phyloP scores from a whole-genome alignment of 2,329 filamentous ascomycete genomes.

The Epicoccum nigrum region DNA sequence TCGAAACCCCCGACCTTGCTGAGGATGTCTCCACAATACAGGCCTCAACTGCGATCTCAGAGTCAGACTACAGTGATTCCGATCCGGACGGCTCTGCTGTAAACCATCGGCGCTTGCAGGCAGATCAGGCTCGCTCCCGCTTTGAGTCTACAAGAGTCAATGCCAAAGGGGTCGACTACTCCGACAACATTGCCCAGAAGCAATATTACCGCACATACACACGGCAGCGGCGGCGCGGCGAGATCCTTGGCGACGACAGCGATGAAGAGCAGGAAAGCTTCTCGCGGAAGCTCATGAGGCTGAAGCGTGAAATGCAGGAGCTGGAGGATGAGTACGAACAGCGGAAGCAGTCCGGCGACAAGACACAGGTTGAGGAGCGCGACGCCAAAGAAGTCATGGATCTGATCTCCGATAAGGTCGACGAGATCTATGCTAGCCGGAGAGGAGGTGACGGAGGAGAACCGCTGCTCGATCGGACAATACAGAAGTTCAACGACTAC shows the following conservation, averaged over 20 bases:
- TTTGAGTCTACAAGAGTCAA: conserved; percentile 80
- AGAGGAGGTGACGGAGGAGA: conserved; percentile 46
- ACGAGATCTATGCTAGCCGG: conserved; percentile 62
- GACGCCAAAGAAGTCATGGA: conserved; percentile 66
- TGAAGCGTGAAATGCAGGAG: conserved; percentile 81
- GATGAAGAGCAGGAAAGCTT: conserved; percentile 72
- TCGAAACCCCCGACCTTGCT: conserved; percentile 92
- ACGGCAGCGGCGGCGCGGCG: conserved; percentile 67
- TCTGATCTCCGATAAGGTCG: conserved; percentile 70
- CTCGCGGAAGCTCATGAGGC: conserved; percentile 77
- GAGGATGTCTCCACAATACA: conserved; percentile 87
- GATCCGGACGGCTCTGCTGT: conserved; percentile 57
- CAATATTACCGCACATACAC: conserved; percentile 82
- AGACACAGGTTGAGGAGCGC: conserved; percentile 45
- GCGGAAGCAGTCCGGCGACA: conserved; percentile 52
- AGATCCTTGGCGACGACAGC: conserved; percentile 73
- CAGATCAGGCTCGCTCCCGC: conserved; percentile 77
- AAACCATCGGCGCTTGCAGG: conserved; percentile 75
- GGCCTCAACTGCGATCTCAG: conserved; percentile 47
- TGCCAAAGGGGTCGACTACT: conserved; percentile 82
- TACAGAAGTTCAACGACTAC: conserved; percentile 44
- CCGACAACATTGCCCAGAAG: conserved; percentile 79
- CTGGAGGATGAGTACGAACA: conserved; percentile 63
- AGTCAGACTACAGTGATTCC: conserved; percentile 63
- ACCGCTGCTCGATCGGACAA: conserved; percentile 43